Conservation (phyloP, 495 filamentous ascomycete genomes). For the Bacidia gigantensis region DNA sequence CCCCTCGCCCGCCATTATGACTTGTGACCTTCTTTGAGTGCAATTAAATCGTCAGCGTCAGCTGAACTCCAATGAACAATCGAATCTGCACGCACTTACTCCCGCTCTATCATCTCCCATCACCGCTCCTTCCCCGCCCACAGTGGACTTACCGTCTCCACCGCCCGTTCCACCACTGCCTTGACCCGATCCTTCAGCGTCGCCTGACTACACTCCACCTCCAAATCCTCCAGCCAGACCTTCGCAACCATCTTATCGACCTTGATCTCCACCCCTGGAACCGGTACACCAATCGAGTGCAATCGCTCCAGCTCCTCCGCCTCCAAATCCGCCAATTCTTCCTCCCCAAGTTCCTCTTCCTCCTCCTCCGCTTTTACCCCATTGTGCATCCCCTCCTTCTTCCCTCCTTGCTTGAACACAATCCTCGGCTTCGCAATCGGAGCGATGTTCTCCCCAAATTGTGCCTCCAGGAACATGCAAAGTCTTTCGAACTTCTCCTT, state of each 20-base stretch:
- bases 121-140: conserved; percentile 29
- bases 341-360: conserved; percentile 29
- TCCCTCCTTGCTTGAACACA: conserved; percentile 16
- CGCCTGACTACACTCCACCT: conserved; percentile 69
- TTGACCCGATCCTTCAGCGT: conserved; percentile 67
- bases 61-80: no score
- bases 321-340: conserved; percentile 40
- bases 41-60: not conserved
- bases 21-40: not conserved
- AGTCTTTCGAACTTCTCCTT: conserved; percentile 67
- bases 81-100: no score
- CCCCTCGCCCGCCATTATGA: not conserved
- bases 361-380: conserved; percentile 21
- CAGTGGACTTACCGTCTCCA: conserved; percentile 79
- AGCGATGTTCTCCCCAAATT: conserved; percentile 68
- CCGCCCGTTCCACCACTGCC: conserved; percentile 77
- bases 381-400: conserved; percentile 17
- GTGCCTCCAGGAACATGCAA: conserved; percentile 90
- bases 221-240: conserved; percentile 82
- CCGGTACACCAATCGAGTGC: conserved; percentile 66
- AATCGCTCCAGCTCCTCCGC: conserved; percentile 51
- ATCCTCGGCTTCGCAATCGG: conserved; percentile 60
- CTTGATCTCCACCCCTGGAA: conserved; percentile 75
- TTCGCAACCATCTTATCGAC: conserved; percentile 78
- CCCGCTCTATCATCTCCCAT: no score